Percentiles rank a stretch among this genome's conserved stretches.
These are phyloP conservation scores for Mycena sp. DNA, from an alignment of 1,284 basidiomycete species.

Conservation along the genomic window DNA sequence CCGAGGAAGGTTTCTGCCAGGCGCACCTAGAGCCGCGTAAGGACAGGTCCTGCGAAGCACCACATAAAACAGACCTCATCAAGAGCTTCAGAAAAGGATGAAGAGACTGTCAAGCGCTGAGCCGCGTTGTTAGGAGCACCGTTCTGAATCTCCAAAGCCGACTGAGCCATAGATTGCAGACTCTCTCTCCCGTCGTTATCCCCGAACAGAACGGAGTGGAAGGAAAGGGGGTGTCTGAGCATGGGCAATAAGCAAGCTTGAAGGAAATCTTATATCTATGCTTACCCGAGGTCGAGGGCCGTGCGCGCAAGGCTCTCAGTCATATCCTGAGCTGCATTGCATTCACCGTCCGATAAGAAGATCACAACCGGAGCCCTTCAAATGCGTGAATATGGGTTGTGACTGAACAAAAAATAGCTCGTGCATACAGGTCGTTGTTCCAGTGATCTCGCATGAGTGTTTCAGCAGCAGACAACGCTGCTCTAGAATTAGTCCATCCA, in stretches of 20 bases:
- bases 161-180: conserved; percentile 61
- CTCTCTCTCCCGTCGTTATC: conserved; percentile 37
- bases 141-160: conserved; percentile 60
- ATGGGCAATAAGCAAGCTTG: background rate
- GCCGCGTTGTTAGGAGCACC: conserved; percentile 55
- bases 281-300: conserved; percentile 60
- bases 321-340: conserved; percentile 47
- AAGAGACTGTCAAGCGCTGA: conserved; percentile 49
- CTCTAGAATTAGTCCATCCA: conserved; percentile 60
- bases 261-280: no score
- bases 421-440: conserved; percentile 63
- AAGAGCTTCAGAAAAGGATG: conserved; percentile 61
- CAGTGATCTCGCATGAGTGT: conserved; percentile 57
- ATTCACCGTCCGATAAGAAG: conserved; percentile 71
- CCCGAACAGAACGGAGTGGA: conserved; percentile 70
- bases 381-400: background rate
- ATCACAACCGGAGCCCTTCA: conserved; percentile 66
- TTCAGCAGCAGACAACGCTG: conserved; percentile 51
- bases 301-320: conserved; percentile 57
- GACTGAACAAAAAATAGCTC: conserved; percentile 24
- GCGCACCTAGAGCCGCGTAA: conserved; percentile 51
- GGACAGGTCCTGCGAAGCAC: background rate
- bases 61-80: conserved; percentile 57
- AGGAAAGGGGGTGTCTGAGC: conserved; percentile 62
- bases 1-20: conserved; percentile 71